Evolutionary conservation across 495 filamentous ascomycete species (phyloP).

Genomic region (Neohortaea acidophila): DNA sequence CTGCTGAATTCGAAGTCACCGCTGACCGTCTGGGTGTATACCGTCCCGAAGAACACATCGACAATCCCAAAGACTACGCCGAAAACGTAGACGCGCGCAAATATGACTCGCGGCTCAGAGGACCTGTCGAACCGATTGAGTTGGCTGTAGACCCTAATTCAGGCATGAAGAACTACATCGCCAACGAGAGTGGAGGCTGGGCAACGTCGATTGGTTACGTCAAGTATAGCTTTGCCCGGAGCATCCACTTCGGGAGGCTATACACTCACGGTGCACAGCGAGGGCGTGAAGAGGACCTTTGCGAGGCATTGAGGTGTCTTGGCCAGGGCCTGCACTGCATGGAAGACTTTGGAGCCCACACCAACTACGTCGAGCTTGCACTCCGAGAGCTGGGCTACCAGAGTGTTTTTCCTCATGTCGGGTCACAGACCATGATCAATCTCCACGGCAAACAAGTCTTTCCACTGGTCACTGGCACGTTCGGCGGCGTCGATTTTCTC

Average conservation of each 20-base stretch:
- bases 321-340: slow-evolving; percentile 87
- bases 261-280: slow-evolving; percentile 59
- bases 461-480: slow-evolving; percentile 75
- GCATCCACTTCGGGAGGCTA: slow-evolving; percentile 77
- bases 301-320: slow-evolving; percentile 73
- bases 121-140: slow-evolving; percentile 56
- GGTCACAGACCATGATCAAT: slow-evolving; percentile 56
- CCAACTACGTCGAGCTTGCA: slow-evolving; percentile 81
- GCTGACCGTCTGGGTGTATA: slow-evolving; percentile 82
- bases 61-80: slow-evolving; percentile 80
- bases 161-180: slow-evolving; percentile 97
- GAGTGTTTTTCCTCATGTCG: slow-evolving; percentile 75
- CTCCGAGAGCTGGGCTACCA: slow-evolving; percentile 71
- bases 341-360: slow-evolving; percentile 92
- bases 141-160: slow-evolving; percentile 70
- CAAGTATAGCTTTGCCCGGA: slow-evolving; percentile 63
- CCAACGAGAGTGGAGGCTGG: slow-evolving; percentile 72
- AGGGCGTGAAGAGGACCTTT: slow-evolving; percentile 73
- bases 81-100: slow-evolving; percentile 74
- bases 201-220: slow-evolving; percentile 85
- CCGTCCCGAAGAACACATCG: slow-evolving; percentile 75
- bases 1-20: slow-evolving; percentile 91
- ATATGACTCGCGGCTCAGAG: slow-evolving; percentile 69
- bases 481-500: slow-evolving; percentile 90
- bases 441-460: slow-evolving; percentile 59